Base-by-base conservation (phyloP, 2,329 filamentous ascomycete genomes). In the Onygenales sp. region DNA sequence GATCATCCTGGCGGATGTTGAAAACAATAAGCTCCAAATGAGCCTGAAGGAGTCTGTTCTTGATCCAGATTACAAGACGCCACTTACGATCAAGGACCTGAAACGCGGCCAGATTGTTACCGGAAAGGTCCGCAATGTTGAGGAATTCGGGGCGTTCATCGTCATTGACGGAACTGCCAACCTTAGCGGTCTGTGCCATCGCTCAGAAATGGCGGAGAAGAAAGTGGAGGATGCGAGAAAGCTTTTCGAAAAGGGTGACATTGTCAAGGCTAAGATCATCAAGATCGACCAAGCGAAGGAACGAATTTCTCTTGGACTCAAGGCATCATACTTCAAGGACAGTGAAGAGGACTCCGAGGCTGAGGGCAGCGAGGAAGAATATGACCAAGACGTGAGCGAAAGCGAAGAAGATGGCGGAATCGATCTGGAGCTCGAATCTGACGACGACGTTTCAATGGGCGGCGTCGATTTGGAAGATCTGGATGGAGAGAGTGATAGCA, bases 61-160 rank as follows among this genome's bases (percentile, higher is more conserved):
- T 7, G 86, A 94, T 54, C 82, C 87, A 58, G 77, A 91, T 59
- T 95, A 88, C 68, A 81, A 83, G 44, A 81, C 87, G 21, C 84
- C 83, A 1, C 68, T 85, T n/a, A 84, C 80, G 0, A 86, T 92
- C 57, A 77, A 78, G n/a, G 88, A 95, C 60, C 75, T 97, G 53
- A 82, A 86, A 64, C 74, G 80, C 57, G 91, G 90, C 6, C 87
- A 95, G 68, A 74, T 90, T 34, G 80, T 98, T 36, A 95, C 88
- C 10, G 93, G 91, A 48, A 95, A 88, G 65, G 83, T 98, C 53
- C 85, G 91, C 62, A 95, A 94, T 70, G 90, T 97, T 2, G 88
- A 95, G 64, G 87, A 95, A 34, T 98, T 91, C 67, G 93, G 93
- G 59, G 92, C 92, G 4, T 98, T 98, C 68, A 87, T 98, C 61